These are phyloP conservation scores for cucumber (Cucumis sativus) DNA, from an alignment of 306 rosid genomes.

Conservation along the genomic window Cucumber_9930_V3 NC_026657.2:28749001-28749500, in stretches of 20 bases:
- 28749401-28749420: not conserved
- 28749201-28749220: not conserved
- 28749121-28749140: conserved; percentile 84
- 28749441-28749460: too few relatives aligned
- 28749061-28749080: conserved; percentile 29
- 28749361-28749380: not conserved
- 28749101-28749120: conserved; percentile 74
- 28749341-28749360: not conserved
- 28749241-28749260: not conserved
- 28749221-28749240: not conserved
- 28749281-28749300: not conserved
- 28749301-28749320: not conserved
- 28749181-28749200: not conserved
- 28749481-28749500: too few relatives aligned
- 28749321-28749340: not conserved
- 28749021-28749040: conserved; percentile 13
- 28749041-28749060: conserved; percentile 15
- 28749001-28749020: conserved; percentile 47
- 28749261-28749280: conserved; percentile 2
- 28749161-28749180: not conserved
- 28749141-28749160: not conserved
- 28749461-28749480: too few relatives aligned
- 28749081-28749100: conserved; percentile 52
- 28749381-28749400: not conserved
- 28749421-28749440: too few relatives aligned